Conservation (phyloP, 805 yeast species). For the Tetrapisispora fleetii region DNA sequence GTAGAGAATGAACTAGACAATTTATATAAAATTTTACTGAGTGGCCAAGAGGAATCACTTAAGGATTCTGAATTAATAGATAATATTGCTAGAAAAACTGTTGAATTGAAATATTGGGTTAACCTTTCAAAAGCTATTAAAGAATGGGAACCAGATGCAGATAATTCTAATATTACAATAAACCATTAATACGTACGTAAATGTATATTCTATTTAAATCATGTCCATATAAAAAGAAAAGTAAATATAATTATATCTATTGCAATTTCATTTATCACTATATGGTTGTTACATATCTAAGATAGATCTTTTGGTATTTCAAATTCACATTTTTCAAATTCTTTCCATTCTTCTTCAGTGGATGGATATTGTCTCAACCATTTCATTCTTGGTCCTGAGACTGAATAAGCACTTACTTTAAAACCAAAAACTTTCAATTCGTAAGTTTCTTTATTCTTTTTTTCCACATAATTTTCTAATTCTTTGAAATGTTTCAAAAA, state of each 20-base stretch:
- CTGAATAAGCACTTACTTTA: slow-evolving; percentile 60
- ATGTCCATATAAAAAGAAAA: no score
- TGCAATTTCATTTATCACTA: not conserved
- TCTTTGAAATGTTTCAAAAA: slow-evolving; percentile 89
- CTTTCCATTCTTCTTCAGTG: slow-evolving; percentile 49
- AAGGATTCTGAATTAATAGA: slow-evolving; percentile 37
- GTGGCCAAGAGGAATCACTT: not conserved
- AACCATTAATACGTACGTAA: not conserved
- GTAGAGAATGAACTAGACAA: slow-evolving; percentile 37
- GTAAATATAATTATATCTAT: not conserved
- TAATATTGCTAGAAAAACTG: slow-evolving; percentile 53
- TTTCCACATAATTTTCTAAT: slow-evolving; percentile 63
- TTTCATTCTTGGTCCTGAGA: slow-evolving; percentile 87
- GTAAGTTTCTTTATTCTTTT: slow-evolving; percentile 42
- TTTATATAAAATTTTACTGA: slow-evolving; percentile 30
- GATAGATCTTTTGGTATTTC: slow-evolving; percentile 34
- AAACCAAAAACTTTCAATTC: slow-evolving; percentile 84
- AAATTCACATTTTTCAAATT: slow-evolving; percentile 56
- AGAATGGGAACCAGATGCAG: slow-evolving; percentile 69
- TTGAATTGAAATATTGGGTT: slow-evolving; percentile 73
- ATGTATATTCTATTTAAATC: not conserved
- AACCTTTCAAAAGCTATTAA: slow-evolving; percentile 64
- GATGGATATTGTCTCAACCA: slow-evolving; percentile 83
- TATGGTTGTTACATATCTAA: not conserved
- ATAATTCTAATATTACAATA: slow-evolving; percentile 37